Base-by-base conservation (phyloP, 1,139 yeast species). In the Scheffersomyces parashehatae region DNA sequence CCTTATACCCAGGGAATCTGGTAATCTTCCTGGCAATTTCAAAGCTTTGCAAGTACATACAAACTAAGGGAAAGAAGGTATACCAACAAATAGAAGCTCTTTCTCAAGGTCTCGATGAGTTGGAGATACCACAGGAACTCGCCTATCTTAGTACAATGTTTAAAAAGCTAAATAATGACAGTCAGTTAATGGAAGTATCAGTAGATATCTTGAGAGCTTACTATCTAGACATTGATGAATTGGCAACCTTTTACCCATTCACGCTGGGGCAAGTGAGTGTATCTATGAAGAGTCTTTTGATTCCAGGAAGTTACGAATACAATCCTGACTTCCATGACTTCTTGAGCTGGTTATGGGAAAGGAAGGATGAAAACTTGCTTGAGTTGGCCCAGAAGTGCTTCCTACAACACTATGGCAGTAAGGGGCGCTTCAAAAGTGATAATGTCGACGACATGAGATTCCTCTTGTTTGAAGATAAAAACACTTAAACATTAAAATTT, bases 1-100 rank as follows among this genome's bases (percentile, higher is more conserved):
- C 68, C 2, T 50, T 63, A 12, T 56, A 58, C 28, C 56, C 60
- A 2, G 74, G 74, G 3, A 70, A 71, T 48, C 52, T 55, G 3
- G 60, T 54, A 11, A 49, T 72, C 9, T 70, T 72, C 42, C 51
- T 52, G 6, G 74, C 63, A 1, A 36, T 59, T 1, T 16, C 43
- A 5, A 47, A 45, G 37, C 43, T 59, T 29, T 37, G 55, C 29
- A 51, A 34, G 16, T 64, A 38, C 40, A 40, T 58, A 11, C 26
- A 37, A 13, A 13, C 44, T 34, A 28, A 26, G 24, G 28, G 28
- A 28, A 29, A 37, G 24, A 9, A 16, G 31, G 29, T 34, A 32
- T 14, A 31, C 12, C 15, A 14, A 11, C 35, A 12, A n/a, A 15
- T 31, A 11, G 35, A 31, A 7, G n/a, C 5, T 10, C 24, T 31